A percentile compares a stretch with the other conserved stretches of the same genome.
These are phyloP conservation scores for Mycena galericulata DNA, from an alignment of 768 basidiomycete species.

Conservation along the genomic window DNA sequence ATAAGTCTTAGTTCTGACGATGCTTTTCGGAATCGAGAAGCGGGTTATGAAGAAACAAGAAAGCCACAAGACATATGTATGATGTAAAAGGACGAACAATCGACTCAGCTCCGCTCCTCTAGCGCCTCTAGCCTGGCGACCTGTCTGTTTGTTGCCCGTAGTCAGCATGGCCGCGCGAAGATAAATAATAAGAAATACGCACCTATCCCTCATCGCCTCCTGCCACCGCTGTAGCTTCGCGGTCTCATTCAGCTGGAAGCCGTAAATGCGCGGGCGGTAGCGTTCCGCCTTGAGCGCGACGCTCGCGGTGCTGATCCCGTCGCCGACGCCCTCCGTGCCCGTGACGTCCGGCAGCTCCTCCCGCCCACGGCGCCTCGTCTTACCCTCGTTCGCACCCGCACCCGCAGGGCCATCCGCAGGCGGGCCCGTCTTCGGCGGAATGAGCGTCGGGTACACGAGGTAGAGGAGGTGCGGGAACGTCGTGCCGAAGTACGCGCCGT, in stretches of 20 bases:
- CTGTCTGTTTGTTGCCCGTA: conserved; percentile 54
- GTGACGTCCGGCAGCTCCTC: conserved; percentile 67
- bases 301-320: conserved; percentile 79
- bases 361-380: conserved; percentile 43
- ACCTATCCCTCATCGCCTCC: conserved; percentile 91
- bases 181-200: conserved; percentile 37
- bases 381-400: conserved; percentile 51
- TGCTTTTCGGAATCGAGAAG: too few species aligned
- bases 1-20: too few species aligned
- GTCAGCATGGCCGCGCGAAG: background rate
- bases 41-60: background rate
- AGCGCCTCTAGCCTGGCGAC: conserved; percentile 62
- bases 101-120: conserved; percentile 41
- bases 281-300: conserved; percentile 92
- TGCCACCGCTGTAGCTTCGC: conserved; percentile 97
- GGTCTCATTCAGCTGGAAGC: conserved; percentile 95
- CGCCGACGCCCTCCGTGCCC: conserved; percentile 67
- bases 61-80: background rate
- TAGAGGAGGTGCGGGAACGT: conserved; percentile 98
- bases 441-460: conserved; percentile 95
- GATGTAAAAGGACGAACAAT: background rate
- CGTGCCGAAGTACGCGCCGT: conserved; percentile 98
- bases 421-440: conserved; percentile 81
- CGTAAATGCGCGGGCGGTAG: conserved; percentile 94
- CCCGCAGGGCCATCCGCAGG: conserved; percentile 34